Evolutionary conservation across 306 rosid genomes (phyloP).

Genomic region (Gastrolobium villosum): DNA sequence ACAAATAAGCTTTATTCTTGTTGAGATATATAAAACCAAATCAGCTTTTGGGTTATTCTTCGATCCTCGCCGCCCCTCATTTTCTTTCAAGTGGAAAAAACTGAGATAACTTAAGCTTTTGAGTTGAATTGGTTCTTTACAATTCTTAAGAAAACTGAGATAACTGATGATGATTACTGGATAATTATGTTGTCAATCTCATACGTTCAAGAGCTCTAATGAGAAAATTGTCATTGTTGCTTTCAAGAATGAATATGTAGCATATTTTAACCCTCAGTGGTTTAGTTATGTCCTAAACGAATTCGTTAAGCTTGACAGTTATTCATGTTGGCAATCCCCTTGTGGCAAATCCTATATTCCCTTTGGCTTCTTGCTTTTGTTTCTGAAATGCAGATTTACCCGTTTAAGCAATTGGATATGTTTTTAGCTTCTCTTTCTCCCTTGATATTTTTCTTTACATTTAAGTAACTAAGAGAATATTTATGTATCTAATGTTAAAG

Average conservation of each 20-base stretch:
- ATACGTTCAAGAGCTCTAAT: not conserved
- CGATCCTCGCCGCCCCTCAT: too few relatives aligned
- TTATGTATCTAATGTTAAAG: constrained; percentile 22
- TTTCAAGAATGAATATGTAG: constrained; percentile 31
- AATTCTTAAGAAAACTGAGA: constrained; percentile 6
- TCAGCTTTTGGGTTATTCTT: too few relatives aligned
- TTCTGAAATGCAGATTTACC: constrained; percentile 36
- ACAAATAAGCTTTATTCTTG: constrained; percentile 25
- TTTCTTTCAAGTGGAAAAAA: too few relatives aligned
- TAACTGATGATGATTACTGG: constrained; percentile 38
- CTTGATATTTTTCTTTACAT: constrained; percentile 35
- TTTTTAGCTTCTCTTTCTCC: constrained; percentile 3
- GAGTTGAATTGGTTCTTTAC: too few relatives aligned
- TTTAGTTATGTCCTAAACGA: constrained; percentile 9
- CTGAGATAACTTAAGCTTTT: too few relatives aligned
- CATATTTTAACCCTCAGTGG: constrained; percentile 3
- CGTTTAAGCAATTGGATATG: constrained; percentile 10
- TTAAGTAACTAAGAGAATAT: not conserved
- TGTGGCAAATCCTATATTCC: not conserved
- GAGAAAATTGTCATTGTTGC: not conserved
- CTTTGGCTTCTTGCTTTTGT: constrained; percentile 35
- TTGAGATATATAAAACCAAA: too few relatives aligned
- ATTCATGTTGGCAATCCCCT: constrained; percentile 9
- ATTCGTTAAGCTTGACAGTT: constrained; percentile 28
- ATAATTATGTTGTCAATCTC: constrained; percentile 31